Evolutionary conservation across 2,329 filamentous ascomycete genomes (phyloP), one percentile per base, ranked within the genome.

Genomic region (Apiospora pterosperma): DNA sequence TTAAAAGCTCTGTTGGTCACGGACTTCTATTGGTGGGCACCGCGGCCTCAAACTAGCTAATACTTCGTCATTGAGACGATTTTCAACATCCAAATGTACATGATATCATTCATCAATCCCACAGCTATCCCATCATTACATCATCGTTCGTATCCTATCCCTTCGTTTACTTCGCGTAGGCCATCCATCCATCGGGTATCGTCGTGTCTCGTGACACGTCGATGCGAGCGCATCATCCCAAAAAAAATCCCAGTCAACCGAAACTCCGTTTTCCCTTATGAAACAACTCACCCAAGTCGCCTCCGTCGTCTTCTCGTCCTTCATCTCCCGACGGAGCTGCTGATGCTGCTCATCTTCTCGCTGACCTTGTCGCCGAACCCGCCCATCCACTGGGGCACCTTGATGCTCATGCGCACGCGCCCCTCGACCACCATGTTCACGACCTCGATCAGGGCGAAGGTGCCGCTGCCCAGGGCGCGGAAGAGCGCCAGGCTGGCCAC

Each of bases 401-500:
- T 86, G 55, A 88, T 76, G 62, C 79, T 85, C 70, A 88, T 78
- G 58, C 84, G 79, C 21, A 97, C 86, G 70, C 92, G 88, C 0
- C 93, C 95, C 78, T 99, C 95, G 41, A 96, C 92, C 41, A 96
- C 82, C 73, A 89, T 90, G 75, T 97, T 95, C 63, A 99, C 80
- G 38, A 90, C 81, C 74, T 96, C 95, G 73, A 98, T 89, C 65
- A 97, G 77, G 2, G 92, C 89, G 79, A 96, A 99, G 0, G 92
- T 87, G 0, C 89, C 89, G 11, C 86, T 90, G 0, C 96, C 96
- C 1, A 97, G 76, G 0, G 93, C 94, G 68, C 96, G 88, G 84
- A 99, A 97, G 7, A 96, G 81, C 1, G 96, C 96, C 31, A 99
- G 80, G 0, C 85, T 85, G 0, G 96, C 96, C 16, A 99, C 96